These are phyloP conservation scores for Medicago ruthenica DNA, from an alignment of 306 rosid species.

Conservation along the genomic window DNA sequence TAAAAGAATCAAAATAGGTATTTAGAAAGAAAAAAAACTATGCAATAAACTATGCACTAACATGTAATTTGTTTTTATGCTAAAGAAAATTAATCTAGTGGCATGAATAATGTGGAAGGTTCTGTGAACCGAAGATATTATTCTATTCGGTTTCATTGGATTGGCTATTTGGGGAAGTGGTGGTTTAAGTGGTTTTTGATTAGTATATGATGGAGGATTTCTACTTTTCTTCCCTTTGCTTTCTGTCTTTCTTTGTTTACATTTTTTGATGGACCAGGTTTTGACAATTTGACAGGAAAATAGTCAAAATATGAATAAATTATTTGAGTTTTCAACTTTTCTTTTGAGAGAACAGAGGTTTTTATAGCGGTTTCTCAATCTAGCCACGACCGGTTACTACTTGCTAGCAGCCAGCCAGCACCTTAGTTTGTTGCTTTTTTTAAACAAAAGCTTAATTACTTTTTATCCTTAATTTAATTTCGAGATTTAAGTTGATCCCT, in stretches of 20 bases:
- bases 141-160: not conserved
- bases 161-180: not conserved
- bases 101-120: not conserved
- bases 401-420: not conserved
- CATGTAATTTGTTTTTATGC: not conserved
- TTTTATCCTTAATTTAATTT: no score
- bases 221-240: not conserved
- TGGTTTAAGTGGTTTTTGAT: not conserved
- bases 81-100: not conserved
- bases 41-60: not conserved
- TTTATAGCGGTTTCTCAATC: slow-evolving; percentile 28
- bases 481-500: no score
- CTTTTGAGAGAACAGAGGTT: not conserved
- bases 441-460: no score
- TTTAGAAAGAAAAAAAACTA: no score
- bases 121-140: not conserved
- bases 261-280: not conserved
- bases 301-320: not conserved
- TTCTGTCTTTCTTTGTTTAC: not conserved
- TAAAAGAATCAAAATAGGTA: no score
- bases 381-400: not conserved
- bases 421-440: not conserved
- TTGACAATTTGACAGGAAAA: not conserved
- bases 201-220: not conserved
- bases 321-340: not conserved